phyloP scores from a whole-genome alignment of 148 eudicot species.

The Polygonum maritimum region DNA sequence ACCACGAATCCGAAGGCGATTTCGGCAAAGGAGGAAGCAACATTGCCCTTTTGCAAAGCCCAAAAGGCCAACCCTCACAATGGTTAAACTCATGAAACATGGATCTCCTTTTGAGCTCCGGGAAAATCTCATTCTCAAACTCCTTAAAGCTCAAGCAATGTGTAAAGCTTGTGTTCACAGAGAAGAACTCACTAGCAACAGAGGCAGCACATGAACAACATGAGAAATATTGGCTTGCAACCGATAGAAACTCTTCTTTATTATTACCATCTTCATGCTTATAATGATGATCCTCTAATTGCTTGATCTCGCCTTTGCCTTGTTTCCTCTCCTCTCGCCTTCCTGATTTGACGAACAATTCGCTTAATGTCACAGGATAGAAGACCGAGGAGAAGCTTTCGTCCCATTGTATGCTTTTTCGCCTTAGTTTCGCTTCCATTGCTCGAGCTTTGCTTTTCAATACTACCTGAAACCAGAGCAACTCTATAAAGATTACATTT shows the following conservation, averaged over 20 bases:
- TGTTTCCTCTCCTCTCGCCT: conserved; percentile 8
- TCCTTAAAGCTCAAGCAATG: conserved; percentile 37
- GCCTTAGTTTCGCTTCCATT: conserved; percentile 54
- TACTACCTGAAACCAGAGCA: conserved; percentile 35
- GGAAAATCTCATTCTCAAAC: conserved; percentile 16
- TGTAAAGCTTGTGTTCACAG: conserved; percentile 43
- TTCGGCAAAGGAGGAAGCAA: conserved; percentile 89
- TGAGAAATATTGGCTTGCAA: conserved; percentile 39
- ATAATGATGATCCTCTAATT: neutral
- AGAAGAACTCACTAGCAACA: conserved; percentile 43
- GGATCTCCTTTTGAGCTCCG: conserved; percentile 27
- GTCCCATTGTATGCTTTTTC: conserved; percentile 22
- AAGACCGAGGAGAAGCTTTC: conserved; percentile 31
- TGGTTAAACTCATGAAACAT: conserved; percentile 51
- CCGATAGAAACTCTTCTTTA: conserved; percentile 51
- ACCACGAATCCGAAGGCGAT: conserved; percentile 87
- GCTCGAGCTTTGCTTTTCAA: conserved; percentile 51
- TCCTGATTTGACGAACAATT: conserved; percentile 17
- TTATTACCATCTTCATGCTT: conserved; percentile 19
- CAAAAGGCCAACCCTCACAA: conserved; percentile 94
- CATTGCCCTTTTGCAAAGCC: conserved; percentile 59
- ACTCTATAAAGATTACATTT: neutral
- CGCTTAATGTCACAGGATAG: conserved; percentile 34
- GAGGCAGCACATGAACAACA: conserved; percentile 22
- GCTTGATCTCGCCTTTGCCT: conserved; percentile 5